A percentile compares a stretch with the other conserved stretches of the same genome.
phyloP scores from a whole-genome alignment of 352 stramenopile species.

The Globisporangium camurandrum region DNA sequence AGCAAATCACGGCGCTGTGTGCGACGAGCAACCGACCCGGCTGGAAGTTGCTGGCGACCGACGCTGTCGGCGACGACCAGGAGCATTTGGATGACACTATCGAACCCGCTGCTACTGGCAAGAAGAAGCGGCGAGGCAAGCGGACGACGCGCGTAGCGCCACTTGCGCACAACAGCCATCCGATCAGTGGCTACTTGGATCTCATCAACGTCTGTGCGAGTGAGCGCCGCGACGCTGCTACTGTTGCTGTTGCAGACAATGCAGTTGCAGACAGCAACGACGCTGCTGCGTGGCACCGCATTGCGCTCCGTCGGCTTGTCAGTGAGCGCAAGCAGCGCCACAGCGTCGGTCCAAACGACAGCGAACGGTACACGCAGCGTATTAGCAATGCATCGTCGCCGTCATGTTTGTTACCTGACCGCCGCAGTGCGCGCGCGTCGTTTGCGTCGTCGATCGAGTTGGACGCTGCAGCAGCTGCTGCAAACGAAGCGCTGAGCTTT shows the following conservation, averaged over 20 bases:
- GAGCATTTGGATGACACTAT: neutral
- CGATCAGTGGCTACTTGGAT: neutral
- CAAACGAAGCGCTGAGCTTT: slow-evolving; percentile 15
- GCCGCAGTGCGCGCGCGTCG: slow-evolving; percentile 6
- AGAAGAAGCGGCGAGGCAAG: no score
- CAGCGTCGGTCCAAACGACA: slow-evolving; percentile 29
- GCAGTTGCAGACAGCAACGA: slow-evolving; percentile 34
- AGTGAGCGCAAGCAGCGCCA: slow-evolving; percentile 21
- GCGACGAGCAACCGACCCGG: neutral
- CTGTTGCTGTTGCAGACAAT: neutral
- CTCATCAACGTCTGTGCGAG: neutral
- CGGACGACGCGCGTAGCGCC: no score
- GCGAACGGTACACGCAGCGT: slow-evolving; percentile 15
- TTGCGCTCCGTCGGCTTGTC: slow-evolving; percentile 16
- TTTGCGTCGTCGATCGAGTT: slow-evolving; percentile 7
- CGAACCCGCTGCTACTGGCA: no score
- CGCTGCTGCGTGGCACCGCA: no score
- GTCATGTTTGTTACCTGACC: no score
- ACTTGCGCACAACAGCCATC: neutral
- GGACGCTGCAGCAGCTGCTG: neutral
- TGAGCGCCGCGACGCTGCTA: neutral
- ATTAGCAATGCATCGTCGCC: neutral
- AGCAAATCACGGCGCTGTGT: neutral
- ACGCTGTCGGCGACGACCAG: neutral
- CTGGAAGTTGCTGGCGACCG: neutral